Evolutionary conservation across 2,329 filamentous ascomycete genomes (phyloP), one percentile per base, ranked within the genome.

Genomic region (Sporothrix brasiliensis): DNA sequence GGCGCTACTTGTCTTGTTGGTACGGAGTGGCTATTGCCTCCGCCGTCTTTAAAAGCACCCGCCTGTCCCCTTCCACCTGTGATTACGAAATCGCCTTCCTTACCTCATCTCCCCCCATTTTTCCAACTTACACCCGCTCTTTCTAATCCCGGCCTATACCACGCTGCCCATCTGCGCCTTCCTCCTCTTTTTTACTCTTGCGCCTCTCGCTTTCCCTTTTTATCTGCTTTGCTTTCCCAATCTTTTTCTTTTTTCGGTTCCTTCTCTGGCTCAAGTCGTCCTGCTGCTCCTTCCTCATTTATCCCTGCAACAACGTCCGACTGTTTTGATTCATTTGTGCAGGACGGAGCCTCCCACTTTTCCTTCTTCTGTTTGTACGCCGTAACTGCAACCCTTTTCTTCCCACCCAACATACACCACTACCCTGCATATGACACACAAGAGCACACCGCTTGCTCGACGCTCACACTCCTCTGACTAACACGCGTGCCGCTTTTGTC

Each of bases 1-100:
- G 53, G 69, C 63, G 63, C 63, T 24, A 30, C 54, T 39, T 52
- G 47, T 27, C 21, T 39, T 61, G 53, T 54, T 16, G 16, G 24
- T 53, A 5, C 41, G 11, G 11, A 13, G 11, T 44, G 13, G 39
- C 44, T 60, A 34, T 67, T 61, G 52, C 66, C 69, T 69, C 67
- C 58, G 34, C 66, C 65, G 67, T 67, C 30, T 69, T 73, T 72
- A 74, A 74, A 73, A 73, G 67, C 66, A 67, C 30, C 58, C 71
- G 44, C 61, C 66, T 44, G 24, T 61, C 67, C 68, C 65, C 70
- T 61, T 61, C 60, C 63, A 65, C 24, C 54, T 53, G 60, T 72
- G 72, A 73, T 74, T 74, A 74, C 71, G 72, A 74, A 74, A 74
- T 73, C 73, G 56, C 19, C 50, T 65, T 24, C 69, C 72, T 74